A percentile compares a stretch with the other conserved stretches of the same genome.
Conservation (phyloP, 2,329 filamentous ascomycete species). For the Talaromyces sp. region DNA sequence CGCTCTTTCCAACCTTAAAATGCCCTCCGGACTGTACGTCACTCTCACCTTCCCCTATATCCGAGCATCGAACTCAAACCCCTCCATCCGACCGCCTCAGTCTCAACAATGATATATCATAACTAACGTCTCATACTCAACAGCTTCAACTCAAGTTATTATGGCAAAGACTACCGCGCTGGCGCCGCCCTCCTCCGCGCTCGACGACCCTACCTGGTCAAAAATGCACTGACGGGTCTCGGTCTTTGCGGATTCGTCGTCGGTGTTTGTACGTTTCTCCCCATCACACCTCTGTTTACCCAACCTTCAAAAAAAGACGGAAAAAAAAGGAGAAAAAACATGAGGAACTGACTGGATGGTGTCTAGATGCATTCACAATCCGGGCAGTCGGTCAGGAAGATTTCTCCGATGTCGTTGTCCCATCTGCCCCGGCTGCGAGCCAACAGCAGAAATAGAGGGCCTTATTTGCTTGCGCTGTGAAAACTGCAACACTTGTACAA, state of each 20-base stretch:
- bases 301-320: no score
- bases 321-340: no score
- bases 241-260: constrained; percentile 71
- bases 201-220: constrained; percentile 84
- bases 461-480: not conserved
- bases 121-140: not conserved
- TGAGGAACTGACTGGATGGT: not conserved
- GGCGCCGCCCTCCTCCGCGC: constrained; percentile 87
- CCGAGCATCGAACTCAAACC: not conserved
- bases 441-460: constrained; percentile 2
- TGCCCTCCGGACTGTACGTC: constrained; percentile 26
- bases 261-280: constrained; percentile 71
- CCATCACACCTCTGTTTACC: no score
- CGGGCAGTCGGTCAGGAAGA: constrained; percentile 90
- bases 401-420: constrained; percentile 91
- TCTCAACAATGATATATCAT: not conserved
- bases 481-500: constrained; percentile 5
- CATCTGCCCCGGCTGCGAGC: constrained; percentile 53
- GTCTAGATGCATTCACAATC: constrained; percentile 66
- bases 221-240: constrained; percentile 79
- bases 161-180: constrained; percentile 81
- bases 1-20: constrained; percentile 14
- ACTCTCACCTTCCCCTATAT: not conserved
- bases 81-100: not conserved
- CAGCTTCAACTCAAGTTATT: constrained; percentile 76